Evolutionary conservation across 1,139 yeast species (phyloP), one percentile per base, ranked within the genome.

Genomic region (Scheffersomyces quercinus): DNA sequence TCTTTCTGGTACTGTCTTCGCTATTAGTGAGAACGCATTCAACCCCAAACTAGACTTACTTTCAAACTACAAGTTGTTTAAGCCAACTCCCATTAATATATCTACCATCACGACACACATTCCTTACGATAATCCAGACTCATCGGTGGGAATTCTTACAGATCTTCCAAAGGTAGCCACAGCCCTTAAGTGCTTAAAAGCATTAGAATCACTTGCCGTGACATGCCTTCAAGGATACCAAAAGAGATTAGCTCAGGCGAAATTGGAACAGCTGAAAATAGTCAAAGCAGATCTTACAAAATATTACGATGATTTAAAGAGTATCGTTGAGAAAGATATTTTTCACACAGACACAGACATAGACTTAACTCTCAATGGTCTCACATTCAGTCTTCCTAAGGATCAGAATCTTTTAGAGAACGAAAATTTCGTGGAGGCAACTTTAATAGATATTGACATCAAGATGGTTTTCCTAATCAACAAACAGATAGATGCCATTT

Each of bases 171-270:
- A 57, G 4, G 45, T 54, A 3, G 59, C 62, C 24, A 53, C 58
- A 11, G 66, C 72, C 3, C 35, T 59, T 13, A 71, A 68, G 37
- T 66, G 77, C 37, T 51, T 77, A 28, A 64, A 60, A 39, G 56
- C 69, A 14, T 59, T 79, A 34, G 72, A 68, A 36, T 43, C 56
- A 0, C 60, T 79, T 39, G 61, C 72, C 37, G 42, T 50, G 5
- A 73, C 68, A 42, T 73, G 84, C 11, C 58, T 72, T 10, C 67
- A 67, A 15, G 78, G 82, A 0, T 81, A 81, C 52, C 70, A 73
- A 42, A 75, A 70, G 46, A 70, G 75, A 42, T 55, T 79, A 41
- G 69, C 63, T 15, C 75, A 64, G 44, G 76, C 82, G 1, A 60
- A 66, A 40, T 35, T 56, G 35, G 82, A 74, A 46, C 40, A 46